These are phyloP conservation scores for Sporisorium scitamineum DNA, from an alignment of 1,284 basidiomycete genomes.

Conservation along the genomic window DNA sequence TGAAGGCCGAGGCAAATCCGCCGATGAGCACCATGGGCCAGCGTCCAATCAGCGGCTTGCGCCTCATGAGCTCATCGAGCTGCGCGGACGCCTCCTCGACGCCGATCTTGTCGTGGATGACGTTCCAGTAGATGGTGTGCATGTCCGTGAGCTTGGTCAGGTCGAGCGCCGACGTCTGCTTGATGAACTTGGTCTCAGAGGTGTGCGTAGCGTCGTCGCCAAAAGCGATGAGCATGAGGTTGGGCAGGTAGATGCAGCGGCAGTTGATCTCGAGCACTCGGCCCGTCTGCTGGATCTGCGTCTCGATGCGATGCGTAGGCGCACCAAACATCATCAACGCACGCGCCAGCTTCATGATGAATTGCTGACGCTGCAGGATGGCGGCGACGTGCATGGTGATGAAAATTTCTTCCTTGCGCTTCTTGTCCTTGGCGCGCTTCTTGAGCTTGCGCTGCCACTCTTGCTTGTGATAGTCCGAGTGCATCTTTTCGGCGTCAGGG, in stretches of 20 bases:
- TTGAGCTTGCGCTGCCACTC: slow-evolving; percentile 68
- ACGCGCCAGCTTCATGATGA: slow-evolving; percentile 86
- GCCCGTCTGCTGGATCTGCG: slow-evolving; percentile 87
- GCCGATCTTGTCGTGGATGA: slow-evolving; percentile 86
- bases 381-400: slow-evolving; percentile 91
- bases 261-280: slow-evolving; percentile 85
- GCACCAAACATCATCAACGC: slow-evolving; percentile 96
- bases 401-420: slow-evolving; percentile 67
- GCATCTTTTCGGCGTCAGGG: slow-evolving; percentile 43
- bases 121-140: slow-evolving; percentile 84
- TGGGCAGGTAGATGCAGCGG: slow-evolving; percentile 87
- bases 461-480: slow-evolving; percentile 40
- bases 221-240: slow-evolving; percentile 74
- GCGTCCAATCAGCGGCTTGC: slow-evolving; percentile 67
- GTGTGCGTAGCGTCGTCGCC: slow-evolving; percentile 86
- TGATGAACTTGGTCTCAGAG: slow-evolving; percentile 79
- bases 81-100: slow-evolving; percentile 82
- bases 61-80: slow-evolving; percentile 82
- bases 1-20: slow-evolving; percentile 83
- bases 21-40: slow-evolving; percentile 79
- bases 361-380: slow-evolving; percentile 87
- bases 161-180: slow-evolving; percentile 64
- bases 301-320: slow-evolving; percentile 86
- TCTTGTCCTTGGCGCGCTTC: slow-evolving; percentile 62
- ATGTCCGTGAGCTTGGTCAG: slow-evolving; percentile 74